phyloP scores from a whole-genome alignment of 2,329 filamentous ascomycete genomes.

The Grosmannia serpens region DNA sequence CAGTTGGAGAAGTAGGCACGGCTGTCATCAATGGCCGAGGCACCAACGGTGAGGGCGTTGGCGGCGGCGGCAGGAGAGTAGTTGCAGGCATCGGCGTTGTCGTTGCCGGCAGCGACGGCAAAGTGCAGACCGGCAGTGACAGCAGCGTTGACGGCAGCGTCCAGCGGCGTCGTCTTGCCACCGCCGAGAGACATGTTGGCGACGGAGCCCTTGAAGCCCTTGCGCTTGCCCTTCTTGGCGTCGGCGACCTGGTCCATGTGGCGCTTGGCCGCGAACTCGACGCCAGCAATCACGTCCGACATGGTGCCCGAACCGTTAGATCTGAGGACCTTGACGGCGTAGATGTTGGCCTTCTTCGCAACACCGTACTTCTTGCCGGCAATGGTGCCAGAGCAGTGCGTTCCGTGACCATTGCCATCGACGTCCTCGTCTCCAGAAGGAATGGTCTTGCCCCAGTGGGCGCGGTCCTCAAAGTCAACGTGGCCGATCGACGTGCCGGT shows the following conservation, averaged over 20 bases:
- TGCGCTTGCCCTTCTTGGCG: slow-evolving; percentile 77
- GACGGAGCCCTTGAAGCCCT: slow-evolving; percentile 97
- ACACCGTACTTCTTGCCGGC: slow-evolving; percentile 99
- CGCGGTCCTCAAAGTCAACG: slow-evolving; percentile 94
- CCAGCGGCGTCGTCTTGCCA: slow-evolving; percentile 87
- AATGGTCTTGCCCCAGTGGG: slow-evolving; percentile 94
- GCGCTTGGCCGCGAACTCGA: slow-evolving; percentile 79
- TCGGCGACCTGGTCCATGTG: slow-evolving; percentile 65
- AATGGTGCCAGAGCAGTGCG: slow-evolving; percentile 97
- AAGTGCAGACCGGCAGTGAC: slow-evolving; percentile 91
- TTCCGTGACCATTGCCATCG: slow-evolving; percentile 97
- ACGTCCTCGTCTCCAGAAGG: slow-evolving; percentile 71
- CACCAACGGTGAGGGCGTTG: slow-evolving; percentile 91
- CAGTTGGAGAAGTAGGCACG: slow-evolving; percentile 99
- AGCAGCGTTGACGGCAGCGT: slow-evolving; percentile 86
- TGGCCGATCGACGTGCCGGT: slow-evolving; percentile 90
- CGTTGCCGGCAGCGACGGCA: slow-evolving; percentile 94
- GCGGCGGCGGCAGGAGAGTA: slow-evolving; percentile 92
- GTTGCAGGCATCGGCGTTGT: slow-evolving; percentile 98
- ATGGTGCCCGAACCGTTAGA: slow-evolving; percentile 97
- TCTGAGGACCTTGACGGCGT: slow-evolving; percentile 95
- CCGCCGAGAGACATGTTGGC: slow-evolving; percentile 99
- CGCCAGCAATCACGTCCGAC: slow-evolving; percentile 97
- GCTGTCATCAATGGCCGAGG: slow-evolving; percentile 84
- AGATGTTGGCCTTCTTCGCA: slow-evolving; percentile 94